Evolutionary conservation across 2,329 filamentous ascomycete genomes (phyloP).

Genomic region (Rasamsonia emersonii): DNA sequence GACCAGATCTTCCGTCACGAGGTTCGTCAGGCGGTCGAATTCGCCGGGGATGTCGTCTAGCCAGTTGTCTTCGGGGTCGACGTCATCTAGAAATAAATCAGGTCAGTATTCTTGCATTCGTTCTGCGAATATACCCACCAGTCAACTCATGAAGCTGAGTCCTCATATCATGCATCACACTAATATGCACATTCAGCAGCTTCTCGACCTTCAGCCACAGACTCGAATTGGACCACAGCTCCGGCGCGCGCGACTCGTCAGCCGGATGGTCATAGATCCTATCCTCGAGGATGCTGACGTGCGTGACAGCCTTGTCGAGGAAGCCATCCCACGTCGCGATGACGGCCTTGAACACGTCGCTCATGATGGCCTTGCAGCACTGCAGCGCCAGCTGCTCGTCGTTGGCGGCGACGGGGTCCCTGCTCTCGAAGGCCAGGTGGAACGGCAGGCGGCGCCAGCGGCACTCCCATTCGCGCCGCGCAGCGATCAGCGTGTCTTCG

Average conservation of each 20-base stretch:
- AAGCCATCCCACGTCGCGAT: conserved; percentile 39
- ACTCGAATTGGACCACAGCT: conserved; percentile 44
- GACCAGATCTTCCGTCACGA: conserved; percentile 42
- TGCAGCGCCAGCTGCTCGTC: conserved; percentile 37
- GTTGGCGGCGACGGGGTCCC: conserved; percentile 28
- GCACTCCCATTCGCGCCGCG: conserved; percentile 43
- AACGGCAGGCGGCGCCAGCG: conserved; percentile 46
- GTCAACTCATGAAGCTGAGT: conserved; percentile 35
- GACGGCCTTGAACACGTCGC: conserved; percentile 43
- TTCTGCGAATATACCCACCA: conserved; percentile 13
- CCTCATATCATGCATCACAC: conserved; percentile 40
- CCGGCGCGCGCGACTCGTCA: conserved; percentile 44
- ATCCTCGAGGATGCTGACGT: conserved; percentile 43
- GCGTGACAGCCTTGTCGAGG: conserved; percentile 38
- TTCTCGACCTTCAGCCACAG: conserved; percentile 47
- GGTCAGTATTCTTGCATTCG: no score
- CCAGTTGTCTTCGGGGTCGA: conserved; percentile 29
- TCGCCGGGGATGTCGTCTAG: conserved; percentile 32
- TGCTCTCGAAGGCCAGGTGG: conserved; percentile 35
- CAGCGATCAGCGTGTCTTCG: conserved; percentile 43
- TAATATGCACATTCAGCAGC: conserved; percentile 42
- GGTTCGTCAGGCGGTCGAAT: conserved; percentile 39
- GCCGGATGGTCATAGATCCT: conserved; percentile 47
- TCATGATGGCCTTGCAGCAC: conserved; percentile 43
- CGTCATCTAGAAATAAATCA: conserved; percentile 15